phyloP scores from a whole-genome alignment of 306 rosid genomes.

The Oxytropis ochrocephala region DNA sequence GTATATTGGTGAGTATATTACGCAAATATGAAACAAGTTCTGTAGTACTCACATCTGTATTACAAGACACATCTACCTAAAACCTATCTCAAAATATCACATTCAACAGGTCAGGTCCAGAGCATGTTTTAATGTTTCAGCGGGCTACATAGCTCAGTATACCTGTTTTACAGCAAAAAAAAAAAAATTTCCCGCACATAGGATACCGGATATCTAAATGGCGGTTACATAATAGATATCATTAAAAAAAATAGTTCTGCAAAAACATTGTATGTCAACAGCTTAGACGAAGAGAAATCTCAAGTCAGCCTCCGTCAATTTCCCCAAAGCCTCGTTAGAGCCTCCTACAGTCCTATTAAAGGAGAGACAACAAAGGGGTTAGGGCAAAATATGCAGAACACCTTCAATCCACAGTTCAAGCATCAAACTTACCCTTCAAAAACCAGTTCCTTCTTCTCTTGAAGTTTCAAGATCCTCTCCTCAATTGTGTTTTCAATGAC shows the following conservation, averaged over 20 bases:
- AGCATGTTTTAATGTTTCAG: not conserved
- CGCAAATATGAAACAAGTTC: not conserved
- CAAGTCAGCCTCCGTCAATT: slow-evolving; percentile 64
- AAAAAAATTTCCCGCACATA: too few relatives aligned
- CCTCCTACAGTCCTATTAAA: slow-evolving; percentile 71
- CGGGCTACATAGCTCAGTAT: not conserved
- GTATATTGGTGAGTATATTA: too few relatives aligned
- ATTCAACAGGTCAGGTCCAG: not conserved
- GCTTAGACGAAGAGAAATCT: slow-evolving; percentile 47
- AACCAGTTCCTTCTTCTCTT: slow-evolving; percentile 82
- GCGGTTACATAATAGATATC: not conserved
- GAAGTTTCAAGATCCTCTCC: slow-evolving; percentile 90
- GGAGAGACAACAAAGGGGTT: not conserved
- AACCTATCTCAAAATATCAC: not conserved
- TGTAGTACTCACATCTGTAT: not conserved
- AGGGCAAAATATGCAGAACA: slow-evolving; percentile 1
- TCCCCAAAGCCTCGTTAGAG: slow-evolving; percentile 67
- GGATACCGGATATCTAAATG: not conserved
- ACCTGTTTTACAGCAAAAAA: not conserved
- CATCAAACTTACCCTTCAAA: slow-evolving; percentile 75
- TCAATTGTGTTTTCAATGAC: slow-evolving; percentile 81
- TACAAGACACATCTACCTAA: too few relatives aligned
- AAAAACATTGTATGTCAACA: not conserved
- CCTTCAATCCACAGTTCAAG: not conserved
- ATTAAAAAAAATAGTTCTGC: not conserved